Percentiles rank a stretch among this genome's conserved stretches.
These are phyloP conservation scores for Arthrobotrys sinensis DNA, from an alignment of 2,329 filamentous ascomycete species.

Conservation along the genomic window DNA sequence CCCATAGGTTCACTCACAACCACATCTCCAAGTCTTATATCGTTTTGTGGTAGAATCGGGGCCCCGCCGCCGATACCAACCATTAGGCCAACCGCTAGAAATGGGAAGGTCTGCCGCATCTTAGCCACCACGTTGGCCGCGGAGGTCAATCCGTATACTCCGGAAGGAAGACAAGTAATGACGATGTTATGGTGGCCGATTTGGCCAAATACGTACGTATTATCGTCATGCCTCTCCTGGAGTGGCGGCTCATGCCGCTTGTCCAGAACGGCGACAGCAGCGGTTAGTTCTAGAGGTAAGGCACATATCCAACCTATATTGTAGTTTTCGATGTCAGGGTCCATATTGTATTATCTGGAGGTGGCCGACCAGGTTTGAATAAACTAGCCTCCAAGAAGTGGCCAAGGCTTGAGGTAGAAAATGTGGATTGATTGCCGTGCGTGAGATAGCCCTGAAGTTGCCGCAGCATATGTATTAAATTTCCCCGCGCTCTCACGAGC, in stretches of 20 bases:
- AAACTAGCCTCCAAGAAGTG: too few relatives aligned
- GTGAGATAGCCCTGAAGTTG: too few relatives aligned
- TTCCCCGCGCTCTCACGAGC: too few relatives aligned
- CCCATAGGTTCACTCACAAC: constrained; percentile 22
- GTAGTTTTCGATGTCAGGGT: constrained; percentile 6
- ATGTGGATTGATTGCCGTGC: too few relatives aligned
- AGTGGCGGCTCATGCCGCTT: background rate
- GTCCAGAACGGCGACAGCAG: constrained; percentile 13
- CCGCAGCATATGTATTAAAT: too few relatives aligned
- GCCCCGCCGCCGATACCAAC: constrained; percentile 26
- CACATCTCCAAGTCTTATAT: constrained; percentile 21
- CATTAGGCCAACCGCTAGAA: constrained; percentile 11
- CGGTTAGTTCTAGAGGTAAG: constrained; percentile 3
- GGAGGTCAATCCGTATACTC: constrained; percentile 14
- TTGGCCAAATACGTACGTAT: constrained; percentile 6
- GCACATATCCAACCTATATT: constrained; percentile 25
- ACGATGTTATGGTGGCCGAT: constrained; percentile 17
- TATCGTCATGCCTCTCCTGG: constrained; percentile 2
- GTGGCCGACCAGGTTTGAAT: too few relatives aligned
- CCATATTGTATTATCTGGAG: constrained; percentile 2
- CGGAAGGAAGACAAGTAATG: constrained; percentile 28
- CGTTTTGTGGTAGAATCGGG: background rate
- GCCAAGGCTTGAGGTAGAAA: too few relatives aligned
- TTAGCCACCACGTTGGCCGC: constrained; percentile 8
- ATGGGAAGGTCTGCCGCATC: constrained; percentile 14